phyloP scores from a whole-genome alignment of 225 moss, liverwort and hornwort genomes.

The Physcomitrellopsis africana region DNA sequence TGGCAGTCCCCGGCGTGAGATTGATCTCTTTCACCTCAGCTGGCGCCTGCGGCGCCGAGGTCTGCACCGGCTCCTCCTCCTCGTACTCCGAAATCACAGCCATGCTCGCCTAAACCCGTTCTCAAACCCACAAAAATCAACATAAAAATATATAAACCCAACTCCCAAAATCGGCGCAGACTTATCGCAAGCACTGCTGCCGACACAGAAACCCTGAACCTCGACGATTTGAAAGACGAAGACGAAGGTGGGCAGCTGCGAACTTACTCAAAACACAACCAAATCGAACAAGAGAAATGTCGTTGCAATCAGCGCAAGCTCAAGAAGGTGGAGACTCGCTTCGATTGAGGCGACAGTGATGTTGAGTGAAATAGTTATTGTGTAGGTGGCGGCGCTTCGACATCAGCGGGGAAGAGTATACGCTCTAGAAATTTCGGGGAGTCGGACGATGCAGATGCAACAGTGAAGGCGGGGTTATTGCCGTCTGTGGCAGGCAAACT shows the following conservation, averaged over 20 bases:
- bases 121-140: background rate
- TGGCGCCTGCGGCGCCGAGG: constrained; percentile 27
- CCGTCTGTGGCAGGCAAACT: too few species aligned
- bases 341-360: background rate
- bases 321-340: background rate
- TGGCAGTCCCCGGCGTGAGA: constrained; percentile 34
- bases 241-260: background rate
- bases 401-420: background rate
- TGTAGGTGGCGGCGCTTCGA: background rate
- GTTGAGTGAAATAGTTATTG: background rate
- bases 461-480: too few species aligned
- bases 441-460: too few species aligned
- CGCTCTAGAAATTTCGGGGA: too few species aligned
- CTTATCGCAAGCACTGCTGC: background rate
- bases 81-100: constrained; percentile 91
- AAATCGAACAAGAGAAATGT: constrained; percentile 11
- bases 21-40: constrained; percentile 39
- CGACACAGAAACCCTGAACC: background rate
- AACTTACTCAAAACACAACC: constrained; percentile 19
- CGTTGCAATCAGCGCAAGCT: background rate
- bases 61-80: constrained; percentile 59
- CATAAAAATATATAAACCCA: background rate
- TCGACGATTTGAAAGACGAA: constrained; percentile 17
- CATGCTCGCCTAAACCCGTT: constrained; percentile 41
- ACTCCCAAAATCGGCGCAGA: background rate